phyloP scores from a whole-genome alignment of 1,284 basidiomycete genomes.

The Trametes sp. region DNA sequence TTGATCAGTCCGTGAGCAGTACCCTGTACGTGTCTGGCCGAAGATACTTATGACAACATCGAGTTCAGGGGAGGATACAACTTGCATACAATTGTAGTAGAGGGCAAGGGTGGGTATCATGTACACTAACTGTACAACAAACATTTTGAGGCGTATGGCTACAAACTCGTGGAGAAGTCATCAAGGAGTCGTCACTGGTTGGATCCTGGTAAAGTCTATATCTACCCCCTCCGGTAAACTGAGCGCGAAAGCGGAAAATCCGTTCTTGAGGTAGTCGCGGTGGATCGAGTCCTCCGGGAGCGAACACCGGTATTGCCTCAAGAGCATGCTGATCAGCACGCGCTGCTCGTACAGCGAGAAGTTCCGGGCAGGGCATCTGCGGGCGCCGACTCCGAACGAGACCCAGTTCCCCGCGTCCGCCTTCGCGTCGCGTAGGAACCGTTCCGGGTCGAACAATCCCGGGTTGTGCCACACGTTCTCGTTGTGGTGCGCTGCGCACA shows the following conservation, averaged over 20 bases:
- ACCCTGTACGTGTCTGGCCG: too few species aligned
- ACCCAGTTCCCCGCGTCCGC: slow-evolving; percentile 21
- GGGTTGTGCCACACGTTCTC: slow-evolving; percentile 32
- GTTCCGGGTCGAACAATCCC: slow-evolving; percentile 32
- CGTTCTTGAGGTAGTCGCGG: slow-evolving; percentile 36
- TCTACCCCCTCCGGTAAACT: slow-evolving; percentile 36
- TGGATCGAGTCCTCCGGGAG: slow-evolving; percentile 41
- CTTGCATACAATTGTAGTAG: too few species aligned
- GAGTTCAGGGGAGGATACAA: too few species aligned
- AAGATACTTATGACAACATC: too few species aligned
- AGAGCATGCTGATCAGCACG: slow-evolving; percentile 40
- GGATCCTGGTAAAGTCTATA: slow-evolving; percentile 29
- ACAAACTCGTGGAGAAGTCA: neutral
- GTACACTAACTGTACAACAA: slow-evolving; percentile 3
- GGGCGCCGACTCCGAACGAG: slow-evolving; percentile 33
- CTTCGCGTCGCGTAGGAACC: slow-evolving; percentile 29
- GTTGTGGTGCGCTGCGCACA: slow-evolving; percentile 42
- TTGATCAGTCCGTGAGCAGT: too few species aligned
- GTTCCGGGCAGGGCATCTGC: slow-evolving; percentile 42
- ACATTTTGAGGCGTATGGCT: neutral
- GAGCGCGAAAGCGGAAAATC: slow-evolving; percentile 43
- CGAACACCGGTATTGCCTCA: slow-evolving; percentile 40
- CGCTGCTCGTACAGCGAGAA: slow-evolving; percentile 45
- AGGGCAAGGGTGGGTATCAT: too few species aligned
- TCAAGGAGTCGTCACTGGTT: neutral